Base-by-base conservation (phyloP, 306 rosid genomes). In the Lathyrus oleraceus region DNA sequence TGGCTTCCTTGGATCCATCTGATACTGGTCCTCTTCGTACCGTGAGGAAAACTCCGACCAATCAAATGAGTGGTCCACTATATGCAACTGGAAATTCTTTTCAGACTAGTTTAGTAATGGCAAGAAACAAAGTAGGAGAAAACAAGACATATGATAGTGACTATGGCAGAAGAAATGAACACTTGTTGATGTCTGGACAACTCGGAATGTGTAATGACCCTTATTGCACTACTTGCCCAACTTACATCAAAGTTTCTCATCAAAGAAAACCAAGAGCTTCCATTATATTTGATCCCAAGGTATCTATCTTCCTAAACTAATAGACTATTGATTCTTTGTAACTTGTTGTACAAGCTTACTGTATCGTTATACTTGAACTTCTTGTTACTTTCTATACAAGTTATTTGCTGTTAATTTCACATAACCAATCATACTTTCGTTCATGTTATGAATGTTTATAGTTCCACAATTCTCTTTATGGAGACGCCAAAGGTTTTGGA, bases 171-270 rank as follows among this genome's bases (percentile, higher is more conserved):
- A 79, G 68, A 77, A 92, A 87, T 64, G 89, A 89, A 64, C 91
- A 87, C 54, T 82, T 92, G 65, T 71, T 81, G 75, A 87, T 82
- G 77, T 92, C 96, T 73, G 98, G 98, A 61, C 95, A 76, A 70
- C 70, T 92, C 76, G 98, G 98, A 61, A 75, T 86, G 95, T 92
- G 98, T 80, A 79, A 82, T 71, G 95, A 92, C 77, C 98, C 98
- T 80, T 89, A 84, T 75, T 92, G 98, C 77, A 89, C 95, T 27
- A 85, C 85, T 56, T 92, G 98, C 82, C 98, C 98, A 40, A 83
- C 88, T 32, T 81, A 73, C 78, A 72, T 76, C 85, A 84, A 71
- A 63, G 61, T 76, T 63, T 17, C 82, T 71, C 84, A 79, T 35
- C 87, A 38, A 48, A 86, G 72, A 63, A 65, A 53, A 30, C 45